Evolutionary conservation across 768 basidiomycete species (phyloP).

Genomic region (Solioccasus polychromus): DNA sequence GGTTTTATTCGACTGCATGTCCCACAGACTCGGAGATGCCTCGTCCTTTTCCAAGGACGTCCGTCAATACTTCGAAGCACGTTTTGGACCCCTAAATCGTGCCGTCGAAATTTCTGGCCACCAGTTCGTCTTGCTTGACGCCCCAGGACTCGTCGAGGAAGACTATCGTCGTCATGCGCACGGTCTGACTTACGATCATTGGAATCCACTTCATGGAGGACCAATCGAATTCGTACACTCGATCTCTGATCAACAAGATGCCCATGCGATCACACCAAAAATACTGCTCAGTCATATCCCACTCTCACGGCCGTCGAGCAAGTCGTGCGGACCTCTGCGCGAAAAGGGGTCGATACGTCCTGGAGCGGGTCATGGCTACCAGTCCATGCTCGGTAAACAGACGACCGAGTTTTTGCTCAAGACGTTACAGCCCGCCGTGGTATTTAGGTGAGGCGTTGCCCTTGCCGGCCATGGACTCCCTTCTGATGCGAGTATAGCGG

Average conservation of each 20-base stretch:
- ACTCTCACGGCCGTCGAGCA: conserved; percentile 68
- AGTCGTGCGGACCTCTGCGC: conserved; percentile 72
- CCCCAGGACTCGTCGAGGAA: conserved; percentile 80
- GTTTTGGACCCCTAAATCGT: conserved; percentile 71
- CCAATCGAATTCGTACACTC: conserved; percentile 59
- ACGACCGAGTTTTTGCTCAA: conserved; percentile 73
- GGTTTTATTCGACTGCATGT: background rate
- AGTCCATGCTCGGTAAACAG: conserved; percentile 77
- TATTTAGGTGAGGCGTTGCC: conserved; percentile 62
- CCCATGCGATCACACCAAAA: conserved; percentile 19
- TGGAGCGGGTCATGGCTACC: conserved; percentile 79
- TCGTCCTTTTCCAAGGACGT: conserved; percentile 50
- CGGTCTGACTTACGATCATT: conserved; percentile 49
- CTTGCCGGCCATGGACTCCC: background rate
- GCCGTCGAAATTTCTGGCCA: conserved; percentile 63
- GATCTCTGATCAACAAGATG: conserved; percentile 33
- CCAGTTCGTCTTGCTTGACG: conserved; percentile 68
- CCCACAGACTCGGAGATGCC: conserved; percentile 53
- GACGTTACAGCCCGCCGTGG: conserved; percentile 56
- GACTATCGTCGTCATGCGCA: conserved; percentile 64
- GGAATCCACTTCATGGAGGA: conserved; percentile 52
- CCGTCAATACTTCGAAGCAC: conserved; percentile 52
- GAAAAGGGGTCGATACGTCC: conserved; percentile 70
- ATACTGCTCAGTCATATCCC: conserved; percentile 88
- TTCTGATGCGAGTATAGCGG: conserved; percentile 47